phyloP scores from a whole-genome alignment of 2,329 filamentous ascomycete genomes.

The Pyrenochaeta sp. region DNA sequence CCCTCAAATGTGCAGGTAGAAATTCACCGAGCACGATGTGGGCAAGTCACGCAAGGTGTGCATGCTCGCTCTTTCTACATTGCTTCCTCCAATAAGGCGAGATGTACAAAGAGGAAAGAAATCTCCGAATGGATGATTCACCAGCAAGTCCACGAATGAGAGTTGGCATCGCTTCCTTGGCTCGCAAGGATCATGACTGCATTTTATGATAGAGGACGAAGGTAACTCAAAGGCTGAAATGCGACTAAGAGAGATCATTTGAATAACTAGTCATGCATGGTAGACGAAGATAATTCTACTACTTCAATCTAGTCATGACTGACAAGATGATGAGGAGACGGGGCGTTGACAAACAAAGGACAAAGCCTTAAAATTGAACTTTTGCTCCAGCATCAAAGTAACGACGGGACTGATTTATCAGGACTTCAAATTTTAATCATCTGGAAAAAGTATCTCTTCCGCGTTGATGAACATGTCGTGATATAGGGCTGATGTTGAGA shows the following conservation, averaged over 20 bases:
- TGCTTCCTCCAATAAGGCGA: background rate
- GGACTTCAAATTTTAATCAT: no score
- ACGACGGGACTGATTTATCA: no score
- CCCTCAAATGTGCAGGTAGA: constrained; percentile 1
- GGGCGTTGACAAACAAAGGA: no score
- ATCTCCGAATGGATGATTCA: constrained; percentile 6
- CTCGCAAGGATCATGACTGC: background rate
- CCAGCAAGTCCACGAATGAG: constrained; percentile 2
- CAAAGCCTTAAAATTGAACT: no score
- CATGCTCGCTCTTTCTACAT: constrained; percentile 1
- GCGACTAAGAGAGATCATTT: no score
- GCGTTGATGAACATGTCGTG: background rate
- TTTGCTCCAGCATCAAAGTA: no score
- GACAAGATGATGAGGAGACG: no score
- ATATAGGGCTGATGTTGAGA: constrained; percentile 3
- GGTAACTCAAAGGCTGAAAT: background rate
- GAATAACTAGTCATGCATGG: no score
- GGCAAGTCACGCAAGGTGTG: background rate
- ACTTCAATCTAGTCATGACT: no score
- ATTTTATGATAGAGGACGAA: background rate
- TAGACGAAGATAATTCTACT: no score
- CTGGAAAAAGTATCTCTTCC: background rate
- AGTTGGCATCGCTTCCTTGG: background rate
- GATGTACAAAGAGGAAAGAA: background rate
- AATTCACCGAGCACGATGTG: background rate